A percentile compares a stretch with the other conserved stretches of the same genome.
These are phyloP conservation scores for Talinum fruticosum DNA, from an alignment of 148 eudicot genomes.

Conservation along the genomic window DNA sequence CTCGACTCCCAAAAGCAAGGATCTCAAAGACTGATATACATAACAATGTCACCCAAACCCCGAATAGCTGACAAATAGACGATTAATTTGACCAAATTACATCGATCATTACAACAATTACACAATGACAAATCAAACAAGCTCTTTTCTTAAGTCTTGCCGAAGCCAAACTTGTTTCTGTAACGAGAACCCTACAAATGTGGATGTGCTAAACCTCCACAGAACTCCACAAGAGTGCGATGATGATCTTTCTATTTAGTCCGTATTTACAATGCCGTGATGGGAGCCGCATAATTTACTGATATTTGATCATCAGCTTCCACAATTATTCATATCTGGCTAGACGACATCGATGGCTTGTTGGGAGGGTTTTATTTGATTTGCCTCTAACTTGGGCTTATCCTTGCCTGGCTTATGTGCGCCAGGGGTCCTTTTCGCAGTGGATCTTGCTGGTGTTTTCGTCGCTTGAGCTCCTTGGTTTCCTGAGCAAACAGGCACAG, in stretches of 20 bases:
- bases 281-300: constrained; percentile 4
- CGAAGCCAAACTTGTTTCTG: constrained; percentile 20
- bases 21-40: no score
- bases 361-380: constrained; percentile 30
- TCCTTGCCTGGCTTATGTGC: constrained; percentile 40
- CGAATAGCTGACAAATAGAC: no score
- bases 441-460: constrained; percentile 38
- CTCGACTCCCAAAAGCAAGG: no score
- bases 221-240: neutral
- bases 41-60: no score
- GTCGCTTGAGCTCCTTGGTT: constrained; percentile 43
- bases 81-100: no score
- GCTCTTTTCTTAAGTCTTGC: no score
- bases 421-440: constrained; percentile 39
- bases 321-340: neutral
- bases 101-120: no score
- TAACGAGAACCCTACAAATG: neutral
- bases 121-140: no score
- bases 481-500: constrained; percentile 37
- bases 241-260: constrained; percentile 2
- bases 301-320: neutral
- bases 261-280: constrained; percentile 16
- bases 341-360: constrained; percentile 18
- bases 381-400: constrained; percentile 35
- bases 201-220: constrained; percentile 8